phyloP scores from a whole-genome alignment of 2,329 filamentous ascomycete species.

The Fusarium robinianum region DNA sequence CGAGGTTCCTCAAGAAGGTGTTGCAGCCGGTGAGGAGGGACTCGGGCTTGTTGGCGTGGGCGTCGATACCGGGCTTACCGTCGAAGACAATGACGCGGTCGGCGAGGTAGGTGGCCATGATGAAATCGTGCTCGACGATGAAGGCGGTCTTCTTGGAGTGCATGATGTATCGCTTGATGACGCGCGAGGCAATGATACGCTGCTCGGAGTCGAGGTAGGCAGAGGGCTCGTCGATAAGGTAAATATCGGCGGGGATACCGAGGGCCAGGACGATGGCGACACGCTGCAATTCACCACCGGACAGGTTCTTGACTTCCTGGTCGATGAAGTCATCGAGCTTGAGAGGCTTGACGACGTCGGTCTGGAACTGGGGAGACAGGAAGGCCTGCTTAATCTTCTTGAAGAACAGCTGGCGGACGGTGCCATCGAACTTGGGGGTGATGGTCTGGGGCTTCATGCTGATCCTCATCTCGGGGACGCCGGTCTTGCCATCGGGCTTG shows the following conservation, averaged over 20 bases:
- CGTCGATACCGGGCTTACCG: conserved; percentile 84
- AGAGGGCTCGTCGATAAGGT: conserved; percentile 96
- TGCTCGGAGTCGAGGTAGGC: conserved; percentile 99
- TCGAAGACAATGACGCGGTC: conserved; percentile 99
- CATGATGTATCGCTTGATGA: conserved; percentile 99
- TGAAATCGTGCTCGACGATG: conserved; percentile 99
- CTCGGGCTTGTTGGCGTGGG: conserved; percentile 88
- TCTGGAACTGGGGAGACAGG: conserved; percentile 97
- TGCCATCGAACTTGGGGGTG: conserved; percentile 96
- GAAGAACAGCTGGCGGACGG: conserved; percentile 97
- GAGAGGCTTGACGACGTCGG: conserved; percentile 98
- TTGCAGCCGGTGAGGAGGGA: conserved; percentile 96
- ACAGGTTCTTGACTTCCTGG: conserved; percentile 98
- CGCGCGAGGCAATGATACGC: conserved; percentile 94
- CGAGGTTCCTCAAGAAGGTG: conserved; percentile 91
- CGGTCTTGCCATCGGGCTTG: conserved; percentile 80
- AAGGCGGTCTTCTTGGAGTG: conserved; percentile 99
- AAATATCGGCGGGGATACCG: conserved; percentile 94
- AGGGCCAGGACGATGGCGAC: conserved; percentile 98
- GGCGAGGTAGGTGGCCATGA: conserved; percentile 79
- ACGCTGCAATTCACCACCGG: conserved; percentile 98
- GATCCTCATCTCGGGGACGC: conserved; percentile 92
- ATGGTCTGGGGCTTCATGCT: conserved; percentile 99
- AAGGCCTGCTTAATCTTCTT: conserved; percentile 99
- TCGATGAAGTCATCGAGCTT: conserved; percentile 99